These are phyloP conservation scores for Microcera coccophila DNA, from an alignment of 2,329 filamentous ascomycete species.

Conservation along the genomic window DNA sequence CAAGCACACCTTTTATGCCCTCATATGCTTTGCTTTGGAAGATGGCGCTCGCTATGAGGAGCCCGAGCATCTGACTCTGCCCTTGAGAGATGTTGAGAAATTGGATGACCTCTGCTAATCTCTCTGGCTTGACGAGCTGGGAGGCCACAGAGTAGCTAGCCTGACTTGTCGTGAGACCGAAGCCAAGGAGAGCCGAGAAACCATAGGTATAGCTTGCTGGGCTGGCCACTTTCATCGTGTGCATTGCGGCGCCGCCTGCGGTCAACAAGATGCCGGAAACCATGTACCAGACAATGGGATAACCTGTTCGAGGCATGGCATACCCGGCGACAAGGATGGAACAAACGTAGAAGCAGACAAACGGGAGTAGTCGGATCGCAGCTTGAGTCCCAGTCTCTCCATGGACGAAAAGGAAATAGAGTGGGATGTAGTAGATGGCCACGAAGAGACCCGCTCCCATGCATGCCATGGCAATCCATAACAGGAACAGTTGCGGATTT, in stretches of 20 bases:
- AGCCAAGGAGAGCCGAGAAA: slow-evolving; percentile 13
- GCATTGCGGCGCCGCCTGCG: slow-evolving; percentile 7
- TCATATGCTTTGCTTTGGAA: slow-evolving; percentile 13
- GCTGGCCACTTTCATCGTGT: slow-evolving; percentile 8
- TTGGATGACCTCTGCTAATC: slow-evolving; percentile 11
- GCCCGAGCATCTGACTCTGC: slow-evolving; percentile 12
- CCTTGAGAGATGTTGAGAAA: slow-evolving; percentile 15
- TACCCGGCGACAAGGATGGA: slow-evolving; percentile 12
- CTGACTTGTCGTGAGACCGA: slow-evolving; percentile 13
- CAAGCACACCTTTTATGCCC: slow-evolving; percentile 9
- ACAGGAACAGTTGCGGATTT: slow-evolving; percentile 21
- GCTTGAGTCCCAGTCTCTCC: slow-evolving; percentile 16
- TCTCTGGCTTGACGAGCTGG: slow-evolving; percentile 4
- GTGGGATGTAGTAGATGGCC: slow-evolving; percentile 13
- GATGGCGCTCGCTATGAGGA: slow-evolving; percentile 11
- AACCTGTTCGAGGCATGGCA: slow-evolving; percentile 12
- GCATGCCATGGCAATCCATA: slow-evolving; percentile 15
- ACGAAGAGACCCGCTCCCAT: slow-evolving; percentile 12
- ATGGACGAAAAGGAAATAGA: slow-evolving; percentile 20
- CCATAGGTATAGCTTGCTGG: slow-evolving; percentile 18
- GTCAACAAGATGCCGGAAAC: slow-evolving; percentile 8
- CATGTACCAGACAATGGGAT: slow-evolving; percentile 9
- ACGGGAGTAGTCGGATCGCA: slow-evolving; percentile 17
- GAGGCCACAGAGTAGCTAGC: slow-evolving; percentile 8
- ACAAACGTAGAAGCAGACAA: slow-evolving; percentile 15